Conservation (phyloP, 2,329 filamentous ascomycete species). For the Fusarium veterinarium region DNA sequence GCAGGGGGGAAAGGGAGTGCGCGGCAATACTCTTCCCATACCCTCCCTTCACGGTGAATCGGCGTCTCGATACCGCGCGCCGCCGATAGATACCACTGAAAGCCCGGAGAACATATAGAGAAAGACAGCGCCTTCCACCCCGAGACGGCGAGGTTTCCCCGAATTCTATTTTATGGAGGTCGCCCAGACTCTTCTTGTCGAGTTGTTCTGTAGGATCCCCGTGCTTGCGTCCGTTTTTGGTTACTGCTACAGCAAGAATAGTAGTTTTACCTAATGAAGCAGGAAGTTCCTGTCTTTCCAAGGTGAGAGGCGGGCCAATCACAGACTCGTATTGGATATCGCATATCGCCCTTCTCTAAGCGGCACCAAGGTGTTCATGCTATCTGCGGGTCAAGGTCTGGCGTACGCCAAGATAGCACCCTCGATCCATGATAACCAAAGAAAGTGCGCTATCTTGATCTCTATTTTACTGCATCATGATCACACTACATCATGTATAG, state of each 20-base stretch:
- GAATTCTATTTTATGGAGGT: constrained; percentile 7
- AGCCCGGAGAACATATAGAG: background rate
- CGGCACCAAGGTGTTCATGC: constrained; percentile 26
- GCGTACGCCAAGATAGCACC: constrained; percentile 19
- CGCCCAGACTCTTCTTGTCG: background rate
- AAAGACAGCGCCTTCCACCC: background rate
- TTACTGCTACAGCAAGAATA: constrained; percentile 14
- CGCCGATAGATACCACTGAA: constrained; percentile 19
- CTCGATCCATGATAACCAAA: constrained; percentile 4
- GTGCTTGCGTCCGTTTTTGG: constrained; percentile 13
- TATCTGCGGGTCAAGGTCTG: constrained; percentile 22
- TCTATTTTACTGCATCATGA: background rate
- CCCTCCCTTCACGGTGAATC: constrained; percentile 29
- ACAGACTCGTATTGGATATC: background rate
- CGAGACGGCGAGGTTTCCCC: constrained; percentile 38
- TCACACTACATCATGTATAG: background rate
- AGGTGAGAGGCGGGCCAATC: constrained; percentile 38
- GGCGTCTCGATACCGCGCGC: constrained; percentile 30
- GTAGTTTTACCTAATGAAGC: constrained; percentile 36
- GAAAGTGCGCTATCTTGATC: background rate
- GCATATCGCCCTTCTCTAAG: constrained; percentile 10
- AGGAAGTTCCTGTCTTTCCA: constrained; percentile 18
- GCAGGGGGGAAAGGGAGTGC: constrained; percentile 2
- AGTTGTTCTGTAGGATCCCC: background rate
- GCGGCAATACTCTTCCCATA: background rate